These are phyloP conservation scores for Astragalus membranaceus DNA, from an alignment of 306 rosid species.

Conservation along the genomic window DNA sequence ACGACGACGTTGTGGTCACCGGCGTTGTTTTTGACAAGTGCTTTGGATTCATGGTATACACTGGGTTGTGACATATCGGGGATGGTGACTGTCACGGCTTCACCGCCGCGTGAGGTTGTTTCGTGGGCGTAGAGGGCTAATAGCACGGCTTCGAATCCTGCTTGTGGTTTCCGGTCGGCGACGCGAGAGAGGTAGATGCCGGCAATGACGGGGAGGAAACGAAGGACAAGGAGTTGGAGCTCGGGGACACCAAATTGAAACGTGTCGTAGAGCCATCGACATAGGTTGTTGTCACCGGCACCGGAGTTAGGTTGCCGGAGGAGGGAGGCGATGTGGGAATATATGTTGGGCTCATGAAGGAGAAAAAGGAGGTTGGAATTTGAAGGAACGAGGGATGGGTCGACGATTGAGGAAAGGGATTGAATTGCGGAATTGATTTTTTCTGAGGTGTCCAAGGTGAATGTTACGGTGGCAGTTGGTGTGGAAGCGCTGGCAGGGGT, in stretches of 20 bases:
- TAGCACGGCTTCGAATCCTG: conserved; percentile 76
- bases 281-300: conserved; percentile 61
- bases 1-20: conserved; percentile 33
- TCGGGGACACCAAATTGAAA: conserved; percentile 51
- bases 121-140: conserved; percentile 67
- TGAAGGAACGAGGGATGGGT: conserved; percentile 31
- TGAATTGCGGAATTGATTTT: conserved; percentile 32
- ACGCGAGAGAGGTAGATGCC: conserved; percentile 65
- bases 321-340: conserved; percentile 47
- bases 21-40: conserved; percentile 24
- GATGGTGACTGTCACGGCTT: conserved; percentile 43
- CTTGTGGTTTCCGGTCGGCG: conserved; percentile 42
- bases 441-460: background rate
- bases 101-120: conserved; percentile 49
- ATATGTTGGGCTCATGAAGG: conserved; percentile 34
- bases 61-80: conserved; percentile 56
- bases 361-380: conserved; percentile 29
- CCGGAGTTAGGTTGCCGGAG: conserved; percentile 66
- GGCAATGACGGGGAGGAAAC: conserved; percentile 55
- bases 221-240: conserved; percentile 65
- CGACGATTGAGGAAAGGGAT: conserved; percentile 46
- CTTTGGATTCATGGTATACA: conserved; percentile 52
- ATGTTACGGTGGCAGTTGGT: background rate
- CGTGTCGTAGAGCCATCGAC: conserved; percentile 87
- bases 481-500: background rate